These are phyloP conservation scores for Cryptococcus sp. DNA, from an alignment of 1,284 basidiomycete genomes.

Conservation along the genomic window DNA sequence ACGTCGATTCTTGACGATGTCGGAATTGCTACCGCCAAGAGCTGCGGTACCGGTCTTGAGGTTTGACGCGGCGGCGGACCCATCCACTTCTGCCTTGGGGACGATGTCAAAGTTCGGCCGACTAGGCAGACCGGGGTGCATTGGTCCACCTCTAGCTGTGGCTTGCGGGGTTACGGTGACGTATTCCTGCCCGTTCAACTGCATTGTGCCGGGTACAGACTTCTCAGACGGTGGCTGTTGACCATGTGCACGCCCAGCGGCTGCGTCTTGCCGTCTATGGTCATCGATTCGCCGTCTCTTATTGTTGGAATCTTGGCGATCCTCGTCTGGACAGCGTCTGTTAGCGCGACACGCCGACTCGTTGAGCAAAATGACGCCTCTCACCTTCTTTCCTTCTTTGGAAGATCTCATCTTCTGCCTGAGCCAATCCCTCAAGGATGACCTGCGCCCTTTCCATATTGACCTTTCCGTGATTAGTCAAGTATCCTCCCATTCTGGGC, in stretches of 20 bases:
- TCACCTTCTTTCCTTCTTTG: slow-evolving; percentile 83
- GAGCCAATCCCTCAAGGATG: slow-evolving; percentile 91
- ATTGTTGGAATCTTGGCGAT: slow-evolving; percentile 83
- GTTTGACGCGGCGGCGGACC: slow-evolving; percentile 8
- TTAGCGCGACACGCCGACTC: not conserved
- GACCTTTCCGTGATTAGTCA: slow-evolving; percentile 91
- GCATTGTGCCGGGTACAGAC: slow-evolving; percentile 45
- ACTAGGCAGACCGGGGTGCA: slow-evolving; percentile 61
- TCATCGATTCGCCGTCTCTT: slow-evolving; percentile 84
- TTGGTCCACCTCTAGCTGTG: slow-evolving; percentile 42
- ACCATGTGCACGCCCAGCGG: slow-evolving; percentile 30
- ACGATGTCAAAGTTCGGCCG: slow-evolving; percentile 65
- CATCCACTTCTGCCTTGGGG: slow-evolving; percentile 55
- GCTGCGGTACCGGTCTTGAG: slow-evolving; percentile 45
- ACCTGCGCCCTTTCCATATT: slow-evolving; percentile 85
- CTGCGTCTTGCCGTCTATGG: slow-evolving; percentile 58
- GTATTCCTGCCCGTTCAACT: slow-evolving; percentile 50
- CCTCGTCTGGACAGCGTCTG: slow-evolving; percentile 67
- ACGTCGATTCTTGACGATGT: slow-evolving; percentile 81
- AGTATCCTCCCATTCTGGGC: slow-evolving; percentile 92
- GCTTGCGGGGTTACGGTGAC: slow-evolving; percentile 45
- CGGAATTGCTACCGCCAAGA: slow-evolving; percentile 68
- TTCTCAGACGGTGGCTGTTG: slow-evolving; percentile 14
- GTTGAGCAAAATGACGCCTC: slow-evolving; percentile 28
- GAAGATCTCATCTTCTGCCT: slow-evolving; percentile 95